A percentile compares a stretch with the other conserved stretches of the same genome.
phyloP scores from a whole-genome alignment of 1,139 yeast species.

The Magnusiomyces paraingens region DNA sequence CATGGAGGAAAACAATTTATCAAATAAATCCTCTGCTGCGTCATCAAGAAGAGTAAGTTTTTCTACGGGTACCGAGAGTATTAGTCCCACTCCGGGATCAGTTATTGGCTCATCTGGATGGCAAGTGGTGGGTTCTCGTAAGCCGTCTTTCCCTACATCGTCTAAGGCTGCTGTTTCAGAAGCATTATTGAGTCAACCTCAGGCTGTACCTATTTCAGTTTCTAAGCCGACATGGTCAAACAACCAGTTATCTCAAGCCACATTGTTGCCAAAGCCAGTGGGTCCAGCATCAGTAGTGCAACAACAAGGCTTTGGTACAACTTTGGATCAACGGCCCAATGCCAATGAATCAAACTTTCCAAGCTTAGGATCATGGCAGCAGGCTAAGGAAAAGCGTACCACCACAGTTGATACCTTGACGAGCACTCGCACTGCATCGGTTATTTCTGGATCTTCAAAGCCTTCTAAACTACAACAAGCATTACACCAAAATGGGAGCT shows the following conservation, averaged over 20 bases:
- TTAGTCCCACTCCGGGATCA: background rate
- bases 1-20: constrained; percentile 1
- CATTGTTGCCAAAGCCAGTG: no score
- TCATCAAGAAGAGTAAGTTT: constrained; percentile 1
- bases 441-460: background rate
- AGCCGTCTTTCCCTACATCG: constrained; percentile 10
- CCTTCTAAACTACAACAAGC: constrained; percentile 4
- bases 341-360: background rate
- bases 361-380: constrained; percentile 4
- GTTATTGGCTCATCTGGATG: constrained; percentile 5
- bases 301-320: no score
- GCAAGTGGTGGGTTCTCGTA: constrained; percentile 11
- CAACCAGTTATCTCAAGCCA: no score
- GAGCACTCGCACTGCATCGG: background rate
- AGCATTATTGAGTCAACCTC: background rate
- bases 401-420: background rate
- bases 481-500: constrained; percentile 6
- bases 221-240: no score
- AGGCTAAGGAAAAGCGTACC: background rate
- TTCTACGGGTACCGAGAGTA: background rate
- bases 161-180: constrained; percentile 3
- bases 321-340: no score
- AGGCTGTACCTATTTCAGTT: background rate
- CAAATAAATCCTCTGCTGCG: background rate
- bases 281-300: no score